Conservation (phyloP, 495 filamentous ascomycete species). For the Penicillium psychrofluorescens region DNA sequence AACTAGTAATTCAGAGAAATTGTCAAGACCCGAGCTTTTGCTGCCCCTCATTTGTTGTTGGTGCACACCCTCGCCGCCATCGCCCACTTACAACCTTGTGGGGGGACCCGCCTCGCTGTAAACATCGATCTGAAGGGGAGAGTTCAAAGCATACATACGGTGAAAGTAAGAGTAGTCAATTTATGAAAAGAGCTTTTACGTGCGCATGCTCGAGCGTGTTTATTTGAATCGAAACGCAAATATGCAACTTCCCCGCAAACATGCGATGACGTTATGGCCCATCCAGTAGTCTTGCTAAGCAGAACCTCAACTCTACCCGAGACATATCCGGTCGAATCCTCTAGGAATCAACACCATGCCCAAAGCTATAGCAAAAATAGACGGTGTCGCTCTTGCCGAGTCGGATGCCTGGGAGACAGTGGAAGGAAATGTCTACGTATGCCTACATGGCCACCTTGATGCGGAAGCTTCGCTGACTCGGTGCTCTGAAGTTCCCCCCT, state of each 20-base stretch:
- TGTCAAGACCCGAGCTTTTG: constrained; percentile 16
- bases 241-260: too few relatives aligned
- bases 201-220: too few relatives aligned
- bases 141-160: too few relatives aligned
- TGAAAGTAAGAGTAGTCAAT: too few relatives aligned
- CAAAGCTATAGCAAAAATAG: constrained; percentile 17
- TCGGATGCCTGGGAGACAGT: constrained; percentile 56
- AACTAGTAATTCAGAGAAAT: constrained; percentile 3
- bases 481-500: constrained; percentile 24
- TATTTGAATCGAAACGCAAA: too few relatives aligned
- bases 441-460: neutral
- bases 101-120: constrained; percentile 8
- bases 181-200: too few relatives aligned
- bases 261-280: too few relatives aligned
- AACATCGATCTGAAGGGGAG: constrained; percentile 19
- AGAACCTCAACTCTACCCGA: too few relatives aligned
- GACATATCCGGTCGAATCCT: too few relatives aligned
- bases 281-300: too few relatives aligned
- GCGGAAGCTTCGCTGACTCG: neutral
- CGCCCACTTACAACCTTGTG: constrained; percentile 20
- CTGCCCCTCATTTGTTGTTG: too few relatives aligned
- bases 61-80: constrained; percentile 16
- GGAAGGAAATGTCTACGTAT: constrained; percentile 68
- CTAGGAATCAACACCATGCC: too few relatives aligned
- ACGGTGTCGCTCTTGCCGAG: constrained; percentile 52